phyloP scores from a whole-genome alignment of 805 yeast species.

The Grigorovia yakushimaensis region DNA sequence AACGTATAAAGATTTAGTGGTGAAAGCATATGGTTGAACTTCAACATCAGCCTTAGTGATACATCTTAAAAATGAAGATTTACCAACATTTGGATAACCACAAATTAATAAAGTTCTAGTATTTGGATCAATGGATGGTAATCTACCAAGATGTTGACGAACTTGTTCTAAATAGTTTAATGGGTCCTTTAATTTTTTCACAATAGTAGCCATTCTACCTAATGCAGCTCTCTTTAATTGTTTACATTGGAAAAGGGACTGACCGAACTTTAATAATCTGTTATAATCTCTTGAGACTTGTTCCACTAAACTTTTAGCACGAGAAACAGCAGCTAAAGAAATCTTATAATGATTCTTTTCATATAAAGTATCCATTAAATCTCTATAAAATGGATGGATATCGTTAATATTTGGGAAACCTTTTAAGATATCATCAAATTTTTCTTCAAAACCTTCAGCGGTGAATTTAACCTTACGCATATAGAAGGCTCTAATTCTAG shows the following conservation, averaged over 20 bases:
- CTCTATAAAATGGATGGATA: conserved; percentile 97
- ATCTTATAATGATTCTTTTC: conserved; percentile 98
- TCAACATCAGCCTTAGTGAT: conserved; percentile 98
- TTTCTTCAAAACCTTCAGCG: conserved; percentile 91
- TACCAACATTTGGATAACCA: conserved; percentile 99
- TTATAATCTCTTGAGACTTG: conserved; percentile 94
- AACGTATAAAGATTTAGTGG: conserved; percentile 92
- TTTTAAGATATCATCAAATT: conserved; percentile 70
- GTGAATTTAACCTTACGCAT: conserved; percentile 97
- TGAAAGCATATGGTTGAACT: conserved; percentile 98
- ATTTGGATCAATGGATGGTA: conserved; percentile 96
- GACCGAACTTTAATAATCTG: conserved; percentile 91
- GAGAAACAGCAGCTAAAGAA: conserved; percentile 86
- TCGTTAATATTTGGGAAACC: conserved; percentile 97
- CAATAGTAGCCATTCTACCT: conserved; percentile 99
- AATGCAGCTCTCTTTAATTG: conserved; percentile 97
- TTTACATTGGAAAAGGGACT: conserved; percentile 95
- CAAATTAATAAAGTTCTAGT: conserved; percentile 95
- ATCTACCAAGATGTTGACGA: conserved; percentile 97
- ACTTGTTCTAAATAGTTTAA: conserved; percentile 92
- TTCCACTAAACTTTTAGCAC: conserved; percentile 89
- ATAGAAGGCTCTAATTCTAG: conserved; percentile 93
- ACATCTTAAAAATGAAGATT: conserved; percentile 85
- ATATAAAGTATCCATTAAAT: conserved; percentile 92
- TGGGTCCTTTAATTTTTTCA: conserved; percentile 91